Base-by-base conservation (phyloP, 768 basidiomycete genomes). In the Dacryopinax spathularia region DNA sequence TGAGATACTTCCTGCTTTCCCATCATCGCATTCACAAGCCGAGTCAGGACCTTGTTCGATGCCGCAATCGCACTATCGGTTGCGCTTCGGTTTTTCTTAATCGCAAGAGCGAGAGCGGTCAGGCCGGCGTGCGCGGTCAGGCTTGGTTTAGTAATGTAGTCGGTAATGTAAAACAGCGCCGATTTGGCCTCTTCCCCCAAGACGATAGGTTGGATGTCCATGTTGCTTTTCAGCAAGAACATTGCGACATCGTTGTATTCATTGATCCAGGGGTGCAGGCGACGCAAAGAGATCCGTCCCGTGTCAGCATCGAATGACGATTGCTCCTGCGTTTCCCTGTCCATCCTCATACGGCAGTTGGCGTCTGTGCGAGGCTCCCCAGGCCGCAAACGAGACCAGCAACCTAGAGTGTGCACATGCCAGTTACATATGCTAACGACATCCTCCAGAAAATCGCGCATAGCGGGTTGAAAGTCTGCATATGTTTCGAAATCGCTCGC, bases 131-230 rank as follows among this genome's bases (percentile, higher is more conserved):
- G n/a, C n/a, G n/a, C n/a, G n/a, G n/a, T n/a, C n/a, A n/a, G n/a
- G n/a, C n/a, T n/a, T n/a, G n/a, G n/a, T n/a, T 81, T 81, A 0
- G 78, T 76, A 18, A 81, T 79, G 60, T 81, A 81, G 62, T 81
- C 73, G 0, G 79, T 81, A n/a, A 81, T 77, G 60, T 81, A 81
- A 63, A 77, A 78, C 3, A 77, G 34, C 0, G 79, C 65, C 0
- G 79, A 78, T 62, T 80, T 80, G 1, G 77, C 77, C 0, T 71
- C 63, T 4, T 68, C 39, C 0, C 80, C 80, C 0, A 77, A 79
- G 0, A 73, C 73, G 16, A 81, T 74, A 44, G 74, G 78, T 64
- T 80, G 78, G 0, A 81, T 77, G 60, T 81, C 80, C 75, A 78
- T 79, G 61, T 81, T 81, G 43, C 76, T 76, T 0, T 73, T 64